phyloP scores from a whole-genome alignment of 768 basidiomycete genomes.

The Rhizopogon vulgaris region DNA sequence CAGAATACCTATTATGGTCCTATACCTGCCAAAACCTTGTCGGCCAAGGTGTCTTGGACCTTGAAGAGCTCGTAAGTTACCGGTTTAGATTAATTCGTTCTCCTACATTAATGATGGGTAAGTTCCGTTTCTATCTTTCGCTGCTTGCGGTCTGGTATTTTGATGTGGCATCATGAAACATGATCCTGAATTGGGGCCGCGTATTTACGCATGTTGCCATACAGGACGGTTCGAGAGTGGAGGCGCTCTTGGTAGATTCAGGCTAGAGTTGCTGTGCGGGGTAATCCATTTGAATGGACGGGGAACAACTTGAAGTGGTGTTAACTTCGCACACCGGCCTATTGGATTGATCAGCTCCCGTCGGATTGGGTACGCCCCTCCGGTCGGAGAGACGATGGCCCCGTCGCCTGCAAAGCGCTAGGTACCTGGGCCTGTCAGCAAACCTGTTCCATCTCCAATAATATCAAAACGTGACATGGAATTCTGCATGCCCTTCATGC shows the following conservation, averaged over 20 bases:
- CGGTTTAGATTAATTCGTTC: constrained; percentile 4
- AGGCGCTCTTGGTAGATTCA: constrained; percentile 16
- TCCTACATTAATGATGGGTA: constrained; percentile 6
- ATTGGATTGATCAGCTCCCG: constrained; percentile 14
- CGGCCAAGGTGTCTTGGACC: constrained; percentile 5
- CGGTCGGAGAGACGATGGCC: constrained; percentile 27
- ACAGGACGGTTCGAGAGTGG: constrained; percentile 8
- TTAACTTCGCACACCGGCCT: constrained; percentile 16
- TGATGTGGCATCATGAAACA: neutral
- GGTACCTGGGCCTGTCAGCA: constrained; percentile 13
- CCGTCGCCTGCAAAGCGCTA: constrained; percentile 25
- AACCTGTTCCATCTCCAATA: constrained; percentile 31
- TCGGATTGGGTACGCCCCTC: constrained; percentile 12
- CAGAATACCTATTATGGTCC: constrained; percentile 8
- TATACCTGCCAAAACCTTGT: constrained; percentile 6
- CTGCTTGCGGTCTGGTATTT: neutral
- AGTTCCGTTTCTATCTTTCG: neutral
- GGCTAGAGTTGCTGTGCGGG: constrained; percentile 14
- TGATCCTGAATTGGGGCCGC: neutral
- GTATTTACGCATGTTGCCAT: constrained; percentile 5
- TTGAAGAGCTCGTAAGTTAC: neutral
- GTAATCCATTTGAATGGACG: constrained; percentile 19
- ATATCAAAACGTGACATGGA: constrained; percentile 39
- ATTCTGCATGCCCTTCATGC: constrained; percentile 33
- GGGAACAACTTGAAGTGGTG: constrained; percentile 12